Evolutionary conservation across 2,329 filamentous ascomycete genomes (phyloP).

Genomic region (Chaetomium globosum): DNA sequence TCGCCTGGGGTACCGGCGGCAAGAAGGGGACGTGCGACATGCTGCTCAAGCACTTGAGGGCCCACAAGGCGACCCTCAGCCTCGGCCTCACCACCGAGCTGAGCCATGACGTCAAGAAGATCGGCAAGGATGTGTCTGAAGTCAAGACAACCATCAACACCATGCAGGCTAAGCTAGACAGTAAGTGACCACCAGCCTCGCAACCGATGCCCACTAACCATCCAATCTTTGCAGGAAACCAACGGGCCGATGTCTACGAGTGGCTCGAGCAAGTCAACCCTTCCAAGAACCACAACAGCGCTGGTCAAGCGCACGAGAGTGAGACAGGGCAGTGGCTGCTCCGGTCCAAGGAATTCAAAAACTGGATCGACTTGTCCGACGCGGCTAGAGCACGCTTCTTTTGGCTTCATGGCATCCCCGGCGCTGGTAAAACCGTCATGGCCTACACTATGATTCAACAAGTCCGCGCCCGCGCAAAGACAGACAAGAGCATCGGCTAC

Average conservation of each 20-base stretch:
- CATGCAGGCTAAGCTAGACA: constrained; percentile 17
- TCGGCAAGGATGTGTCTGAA: constrained; percentile 11
- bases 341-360: background rate
- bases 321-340: constrained; percentile 17
- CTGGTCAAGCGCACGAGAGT: background rate
- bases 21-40: constrained; percentile 18
- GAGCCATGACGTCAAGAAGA: constrained; percentile 3
- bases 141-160: constrained; percentile 13
- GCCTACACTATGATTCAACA: constrained; percentile 25
- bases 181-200: constrained; percentile 1
- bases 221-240: background rate
- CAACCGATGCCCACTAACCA: background rate
- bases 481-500: background rate
- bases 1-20: constrained; percentile 9
- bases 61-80: constrained; percentile 14
- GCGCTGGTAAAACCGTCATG: constrained; percentile 24
- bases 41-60: constrained; percentile 2
- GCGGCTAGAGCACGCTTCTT: background rate
- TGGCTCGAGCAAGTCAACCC: constrained; percentile 20
- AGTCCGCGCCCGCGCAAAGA: background rate
- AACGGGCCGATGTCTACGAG: constrained; percentile 9
- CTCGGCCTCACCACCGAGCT: constrained; percentile 18
- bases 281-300: constrained; percentile 9
- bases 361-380: background rate
- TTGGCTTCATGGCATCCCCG: constrained; percentile 25